Evolutionary conservation across 805 yeast species (phyloP).

Genomic region (Teunomyces tritomae): DNA sequence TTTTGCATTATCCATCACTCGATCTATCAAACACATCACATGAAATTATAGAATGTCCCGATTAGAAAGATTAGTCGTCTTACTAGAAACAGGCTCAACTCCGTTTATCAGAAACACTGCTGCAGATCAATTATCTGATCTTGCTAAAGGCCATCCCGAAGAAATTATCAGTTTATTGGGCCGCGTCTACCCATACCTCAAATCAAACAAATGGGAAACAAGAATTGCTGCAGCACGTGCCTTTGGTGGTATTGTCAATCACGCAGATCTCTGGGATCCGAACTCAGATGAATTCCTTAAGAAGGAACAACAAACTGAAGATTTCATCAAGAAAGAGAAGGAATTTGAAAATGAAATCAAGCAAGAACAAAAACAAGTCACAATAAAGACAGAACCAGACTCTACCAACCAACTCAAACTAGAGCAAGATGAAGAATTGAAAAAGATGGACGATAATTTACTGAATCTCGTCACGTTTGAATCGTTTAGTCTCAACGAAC

Average conservation of each 20-base stretch:
- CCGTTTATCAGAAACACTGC: conserved; percentile 92
- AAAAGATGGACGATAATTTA: conserved; percentile 39
- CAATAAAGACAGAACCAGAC: conserved; percentile 5
- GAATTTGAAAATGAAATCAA: neutral
- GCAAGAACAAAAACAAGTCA: neutral
- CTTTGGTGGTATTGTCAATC: conserved; percentile 84
- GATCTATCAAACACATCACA: neutral
- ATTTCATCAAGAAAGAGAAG: conserved; percentile 5
- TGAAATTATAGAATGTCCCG: conserved; percentile 37
- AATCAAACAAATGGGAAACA: conserved; percentile 90
- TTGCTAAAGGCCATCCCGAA: conserved; percentile 93
- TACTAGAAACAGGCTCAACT: conserved; percentile 91
- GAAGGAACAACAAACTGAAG: conserved; percentile 12
- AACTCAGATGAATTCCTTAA: conserved; percentile 31
- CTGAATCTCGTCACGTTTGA: conserved; percentile 46
- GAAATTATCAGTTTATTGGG: conserved; percentile 80
- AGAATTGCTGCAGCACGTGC: conserved; percentile 93
- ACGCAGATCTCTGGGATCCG: conserved; percentile 84
- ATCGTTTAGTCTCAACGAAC: conserved; percentile 48
- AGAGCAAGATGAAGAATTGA: conserved; percentile 40
- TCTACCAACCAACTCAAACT: conserved; percentile 2
- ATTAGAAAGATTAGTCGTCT: conserved; percentile 54
- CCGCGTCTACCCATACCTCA: conserved; percentile 85
- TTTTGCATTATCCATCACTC: neutral
- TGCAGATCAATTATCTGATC: conserved; percentile 92